These are phyloP conservation scores for Septoria petroselini DNA, from an alignment of 2,329 filamentous ascomycete species.

Conservation along the genomic window DNA sequence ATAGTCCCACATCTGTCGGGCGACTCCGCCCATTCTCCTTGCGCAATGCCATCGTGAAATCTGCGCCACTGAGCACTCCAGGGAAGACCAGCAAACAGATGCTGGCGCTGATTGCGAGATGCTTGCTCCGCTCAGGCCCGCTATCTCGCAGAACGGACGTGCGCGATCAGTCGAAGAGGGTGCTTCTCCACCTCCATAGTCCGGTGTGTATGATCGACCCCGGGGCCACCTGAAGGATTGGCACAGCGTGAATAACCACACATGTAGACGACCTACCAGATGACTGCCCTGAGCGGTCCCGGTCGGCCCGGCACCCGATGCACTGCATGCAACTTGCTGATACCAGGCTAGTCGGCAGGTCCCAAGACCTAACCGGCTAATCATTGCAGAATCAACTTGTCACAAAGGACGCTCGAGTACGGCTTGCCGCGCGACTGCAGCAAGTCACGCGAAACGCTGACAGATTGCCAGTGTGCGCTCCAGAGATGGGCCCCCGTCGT, in stretches of 20 bases:
- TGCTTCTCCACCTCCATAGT: slow-evolving; percentile 27
- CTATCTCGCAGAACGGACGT: slow-evolving; percentile 25
- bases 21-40: slow-evolving; percentile 24
- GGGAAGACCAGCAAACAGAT: slow-evolving; percentile 20
- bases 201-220: slow-evolving; percentile 35
- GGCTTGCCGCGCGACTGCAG: slow-evolving; percentile 27
- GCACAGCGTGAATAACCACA: slow-evolving; percentile 26
- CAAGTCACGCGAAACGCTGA: slow-evolving; percentile 35
- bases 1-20: slow-evolving; percentile 15
- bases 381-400: slow-evolving; percentile 29
- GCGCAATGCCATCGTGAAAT: slow-evolving; percentile 10
- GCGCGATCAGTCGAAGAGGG: slow-evolving; percentile 27
- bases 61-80: slow-evolving; percentile 1
- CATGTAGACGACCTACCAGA: slow-evolving; percentile 30
- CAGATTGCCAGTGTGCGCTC: slow-evolving; percentile 28
- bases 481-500: slow-evolving; percentile 3
- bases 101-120: slow-evolving; percentile 18
- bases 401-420: slow-evolving; percentile 30
- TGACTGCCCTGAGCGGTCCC: slow-evolving; percentile 33
- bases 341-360: slow-evolving; percentile 28
- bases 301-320: slow-evolving; percentile 35
- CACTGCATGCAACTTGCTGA: slow-evolving; percentile 30
- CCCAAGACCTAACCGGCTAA: slow-evolving; percentile 26
- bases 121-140: slow-evolving; percentile 26
- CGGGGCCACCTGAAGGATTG: slow-evolving; percentile 30